These are phyloP conservation scores for Metarhizium anisopliae DNA, from an alignment of 2,329 filamentous ascomycete genomes.

Conservation along the genomic window DNA sequence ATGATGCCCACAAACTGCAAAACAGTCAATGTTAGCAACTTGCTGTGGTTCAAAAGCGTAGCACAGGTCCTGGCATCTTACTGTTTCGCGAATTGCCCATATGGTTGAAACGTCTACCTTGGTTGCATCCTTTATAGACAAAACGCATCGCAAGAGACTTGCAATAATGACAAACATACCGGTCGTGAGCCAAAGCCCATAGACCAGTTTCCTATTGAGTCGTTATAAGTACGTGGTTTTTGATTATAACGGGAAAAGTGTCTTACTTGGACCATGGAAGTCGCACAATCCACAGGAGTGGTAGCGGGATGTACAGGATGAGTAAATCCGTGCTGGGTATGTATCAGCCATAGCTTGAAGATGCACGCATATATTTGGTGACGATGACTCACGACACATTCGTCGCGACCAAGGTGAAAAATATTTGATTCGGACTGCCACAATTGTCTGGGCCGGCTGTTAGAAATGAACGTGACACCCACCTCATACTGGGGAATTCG, in stretches of 20 bases:
- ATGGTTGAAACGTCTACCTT: conserved; percentile 15
- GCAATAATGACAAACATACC: conserved; percentile 17
- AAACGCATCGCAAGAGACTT: conserved; percentile 13
- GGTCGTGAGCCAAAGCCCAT: conserved; percentile 14
- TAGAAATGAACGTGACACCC: too few species aligned
- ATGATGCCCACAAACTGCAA: conserved; percentile 15
- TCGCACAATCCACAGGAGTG: conserved; percentile 14
- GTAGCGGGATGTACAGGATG: conserved; percentile 14
- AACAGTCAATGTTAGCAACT: too few species aligned
- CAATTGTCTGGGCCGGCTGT: conserved; percentile 10
- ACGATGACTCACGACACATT: conserved; percentile 12
- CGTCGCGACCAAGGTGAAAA: conserved; percentile 13
- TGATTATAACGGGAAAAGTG: too few species aligned
- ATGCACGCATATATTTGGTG: too few species aligned
- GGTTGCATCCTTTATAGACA: conserved; percentile 11
- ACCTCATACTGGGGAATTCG: too few species aligned
- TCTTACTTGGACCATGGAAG: conserved; percentile 12
- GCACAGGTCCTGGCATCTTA: conserved; percentile 1
- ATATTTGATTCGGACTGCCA: conserved; percentile 11
- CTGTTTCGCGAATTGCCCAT: conserved; percentile 18
- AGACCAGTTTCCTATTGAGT: conserved; percentile 12
- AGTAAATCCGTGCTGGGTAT: conserved; percentile 13
- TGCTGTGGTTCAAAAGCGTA: too few species aligned
- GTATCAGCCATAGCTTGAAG: too few species aligned
- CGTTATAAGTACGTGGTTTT: not conserved